A percentile compares a stretch with the other conserved stretches of the same genome.
Conservation (phyloP, 106 monocot species). For the Xerophyta viscosa region DNA sequence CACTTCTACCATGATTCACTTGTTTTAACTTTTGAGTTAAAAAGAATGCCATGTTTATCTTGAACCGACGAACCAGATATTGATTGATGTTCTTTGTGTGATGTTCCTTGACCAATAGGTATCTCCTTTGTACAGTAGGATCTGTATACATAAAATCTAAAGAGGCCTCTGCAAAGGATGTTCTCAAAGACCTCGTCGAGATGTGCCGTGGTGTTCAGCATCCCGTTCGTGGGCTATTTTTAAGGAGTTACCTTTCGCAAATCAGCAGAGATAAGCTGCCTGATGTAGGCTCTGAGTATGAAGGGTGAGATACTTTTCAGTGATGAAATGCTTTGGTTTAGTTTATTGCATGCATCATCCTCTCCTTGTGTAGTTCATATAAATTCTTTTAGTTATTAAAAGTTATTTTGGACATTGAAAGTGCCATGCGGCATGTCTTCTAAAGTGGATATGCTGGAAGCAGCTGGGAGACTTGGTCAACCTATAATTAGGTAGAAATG, state of each 20-base stretch:
- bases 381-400: background rate
- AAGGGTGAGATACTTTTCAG: slow-evolving; percentile 54
- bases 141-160: slow-evolving; percentile 96
- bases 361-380: background rate
- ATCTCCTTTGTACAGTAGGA: slow-evolving; percentile 93
- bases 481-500: no score
- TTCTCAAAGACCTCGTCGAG: slow-evolving; percentile 96
- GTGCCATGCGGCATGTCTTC: no score
- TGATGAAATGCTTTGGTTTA: background rate
- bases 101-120: slow-evolving; percentile 37
- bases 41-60: background rate
- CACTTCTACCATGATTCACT: no score
- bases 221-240: slow-evolving; percentile 91
- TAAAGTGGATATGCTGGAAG: no score
- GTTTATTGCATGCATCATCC: background rate
- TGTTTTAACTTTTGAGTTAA: no score
- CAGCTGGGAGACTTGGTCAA: no score
- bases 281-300: slow-evolving; percentile 94
- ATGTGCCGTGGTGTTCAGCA: slow-evolving; percentile 94
- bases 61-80: background rate
- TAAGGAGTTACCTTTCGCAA: slow-evolving; percentile 92
- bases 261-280: slow-evolving; percentile 87
- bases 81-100: no score
- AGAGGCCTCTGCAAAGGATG: slow-evolving; percentile 92
- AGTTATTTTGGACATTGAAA: background rate